Conservation (phyloP, 768 basidiomycete genomes). For the Hygrocybe punicea region DNA sequence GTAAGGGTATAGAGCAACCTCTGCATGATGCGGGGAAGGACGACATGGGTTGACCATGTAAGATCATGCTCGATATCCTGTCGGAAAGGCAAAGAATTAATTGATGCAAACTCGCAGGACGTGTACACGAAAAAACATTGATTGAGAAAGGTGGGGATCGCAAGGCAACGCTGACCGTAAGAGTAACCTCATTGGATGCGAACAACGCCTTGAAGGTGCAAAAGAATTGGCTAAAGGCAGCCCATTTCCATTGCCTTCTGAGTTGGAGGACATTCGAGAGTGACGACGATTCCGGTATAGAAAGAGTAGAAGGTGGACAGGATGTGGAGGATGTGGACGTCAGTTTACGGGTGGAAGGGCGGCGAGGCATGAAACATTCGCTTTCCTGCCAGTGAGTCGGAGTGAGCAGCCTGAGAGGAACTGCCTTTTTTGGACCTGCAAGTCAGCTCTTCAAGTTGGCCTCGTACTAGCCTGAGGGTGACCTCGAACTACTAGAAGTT, state of each 20-base stretch:
- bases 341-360: slow-evolving; percentile 16
- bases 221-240: slow-evolving; percentile 87
- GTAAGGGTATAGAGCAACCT: slow-evolving; percentile 70
- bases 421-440: too few relatives aligned
- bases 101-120: background rate
- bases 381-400: too few relatives aligned
- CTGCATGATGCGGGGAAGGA: slow-evolving; percentile 71
- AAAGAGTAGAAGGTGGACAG: too few relatives aligned
- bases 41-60: slow-evolving; percentile 51
- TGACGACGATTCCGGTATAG: slow-evolving; percentile 12
- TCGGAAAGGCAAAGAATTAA: background rate
- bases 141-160: slow-evolving; percentile 7
- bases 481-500: too few relatives aligned
- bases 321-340: slow-evolving; percentile 7
- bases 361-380: background rate
- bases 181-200: slow-evolving; percentile 64
- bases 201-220: slow-evolving; percentile 77
- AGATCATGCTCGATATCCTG: slow-evolving; percentile 83
- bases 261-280: slow-evolving; percentile 49
- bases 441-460: too few relatives aligned
- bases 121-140: background rate
- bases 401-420: too few relatives aligned
- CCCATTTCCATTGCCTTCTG: slow-evolving; percentile 88
- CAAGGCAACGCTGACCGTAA: slow-evolving; percentile 46
- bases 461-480: too few relatives aligned